A percentile compares a stretch with the other conserved stretches of the same genome.
Conservation (phyloP, 345 rosid genomes). For the Cochlearia excelsa region DNA sequence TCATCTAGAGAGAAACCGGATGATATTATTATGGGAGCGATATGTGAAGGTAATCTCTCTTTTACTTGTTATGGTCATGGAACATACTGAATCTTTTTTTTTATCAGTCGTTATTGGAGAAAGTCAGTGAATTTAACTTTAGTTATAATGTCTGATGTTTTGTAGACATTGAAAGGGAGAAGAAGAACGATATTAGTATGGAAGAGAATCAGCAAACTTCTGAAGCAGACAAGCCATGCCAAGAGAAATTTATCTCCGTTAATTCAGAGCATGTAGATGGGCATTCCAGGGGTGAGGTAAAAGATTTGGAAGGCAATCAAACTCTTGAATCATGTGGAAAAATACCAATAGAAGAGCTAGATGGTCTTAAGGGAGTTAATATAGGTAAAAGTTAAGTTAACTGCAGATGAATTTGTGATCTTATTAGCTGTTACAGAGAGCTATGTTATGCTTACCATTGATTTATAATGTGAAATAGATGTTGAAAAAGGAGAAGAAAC, state of each 20-base stretch:
- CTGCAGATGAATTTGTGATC: neutral
- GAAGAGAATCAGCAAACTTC: conserved; percentile 4
- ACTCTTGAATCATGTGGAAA: neutral
- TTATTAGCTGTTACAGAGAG: neutral
- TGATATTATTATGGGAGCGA: conserved; percentile 28
- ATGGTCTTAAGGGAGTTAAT: conserved; percentile 1
- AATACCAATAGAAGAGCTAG: conserved; percentile 6
- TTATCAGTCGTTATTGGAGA: neutral
- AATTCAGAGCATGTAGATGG: conserved; percentile 14
- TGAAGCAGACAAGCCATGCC: neutral
- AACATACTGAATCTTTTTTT: neutral
- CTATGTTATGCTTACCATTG: conserved; percentile 2
- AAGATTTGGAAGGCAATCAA: neutral
- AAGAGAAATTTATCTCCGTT: neutral
- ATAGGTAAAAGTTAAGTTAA: no score
- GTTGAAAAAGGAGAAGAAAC: neutral
- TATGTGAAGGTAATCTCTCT: conserved; percentile 22
- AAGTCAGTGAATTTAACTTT: conserved; percentile 17
- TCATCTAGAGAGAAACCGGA: conserved; percentile 30
- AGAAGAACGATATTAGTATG: conserved; percentile 15
- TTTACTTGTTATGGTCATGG: neutral
- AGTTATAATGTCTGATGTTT: conserved; percentile 18
- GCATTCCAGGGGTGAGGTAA: neutral
- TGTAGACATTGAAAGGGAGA: conserved; percentile 26
- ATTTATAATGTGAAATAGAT: neutral